Evolutionary conservation across 73 alveolate species (phyloP).

Genomic region (Paramecium tetraurelia): DNA sequence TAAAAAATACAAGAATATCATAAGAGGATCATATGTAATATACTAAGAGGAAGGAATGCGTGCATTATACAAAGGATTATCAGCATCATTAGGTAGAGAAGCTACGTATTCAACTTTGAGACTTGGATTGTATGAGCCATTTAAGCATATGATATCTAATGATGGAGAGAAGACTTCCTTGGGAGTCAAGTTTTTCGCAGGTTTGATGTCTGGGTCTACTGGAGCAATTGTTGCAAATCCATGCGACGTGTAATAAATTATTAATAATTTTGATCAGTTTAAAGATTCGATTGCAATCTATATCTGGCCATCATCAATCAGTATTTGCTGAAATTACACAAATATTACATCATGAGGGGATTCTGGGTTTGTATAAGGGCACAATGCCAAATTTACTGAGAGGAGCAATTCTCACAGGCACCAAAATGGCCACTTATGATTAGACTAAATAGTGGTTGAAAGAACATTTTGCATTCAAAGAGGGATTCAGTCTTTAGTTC

Average conservation of each 20-base stretch:
- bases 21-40: conserved; percentile 56
- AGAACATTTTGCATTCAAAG: conserved; percentile 59
- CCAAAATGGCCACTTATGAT: conserved; percentile 81
- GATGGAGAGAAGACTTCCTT: conserved; percentile 72
- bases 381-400: conserved; percentile 72
- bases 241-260: conserved; percentile 64
- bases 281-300: conserved; percentile 77
- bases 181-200: conserved; percentile 73
- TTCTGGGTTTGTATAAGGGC: conserved; percentile 77
- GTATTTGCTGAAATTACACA: conserved; percentile 12
- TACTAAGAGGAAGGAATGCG: conserved; percentile 64
- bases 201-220: conserved; percentile 78
- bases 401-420: conserved; percentile 79
- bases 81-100: conserved; percentile 71
- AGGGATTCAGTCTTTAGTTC: conserved; percentile 68
- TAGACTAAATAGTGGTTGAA: conserved; percentile 74
- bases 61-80: conserved; percentile 70
- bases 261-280: background rate
- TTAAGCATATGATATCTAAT: conserved; percentile 53
- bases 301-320: conserved; percentile 64
- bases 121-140: conserved; percentile 80
- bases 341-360: conserved; percentile 61
- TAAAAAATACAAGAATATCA: conserved; percentile 34
- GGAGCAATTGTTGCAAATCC: conserved; percentile 86
- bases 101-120: conserved; percentile 70